These are phyloP conservation scores for Polyporus arcularius DNA, from an alignment of 768 basidiomycete species.

Conservation along the genomic window DNA sequence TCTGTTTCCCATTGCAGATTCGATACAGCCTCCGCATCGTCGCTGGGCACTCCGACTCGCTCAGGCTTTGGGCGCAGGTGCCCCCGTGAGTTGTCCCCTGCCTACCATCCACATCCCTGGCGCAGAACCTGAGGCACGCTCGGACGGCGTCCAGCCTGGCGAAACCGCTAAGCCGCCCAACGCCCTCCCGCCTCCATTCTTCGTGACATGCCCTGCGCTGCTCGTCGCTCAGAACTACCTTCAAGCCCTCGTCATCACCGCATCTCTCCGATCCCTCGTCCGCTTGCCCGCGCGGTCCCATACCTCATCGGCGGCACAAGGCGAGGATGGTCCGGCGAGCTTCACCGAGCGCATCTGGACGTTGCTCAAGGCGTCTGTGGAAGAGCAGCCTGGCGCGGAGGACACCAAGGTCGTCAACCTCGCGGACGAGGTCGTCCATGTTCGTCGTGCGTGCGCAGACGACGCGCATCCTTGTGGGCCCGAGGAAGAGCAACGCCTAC, in stretches of 20 bases:
- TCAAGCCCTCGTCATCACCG: conserved; percentile 69
- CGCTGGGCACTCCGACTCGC: conserved; percentile 27
- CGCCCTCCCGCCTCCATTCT: conserved; percentile 63
- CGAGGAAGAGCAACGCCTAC: conserved; percentile 53
- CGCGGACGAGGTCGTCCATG: conserved; percentile 71
- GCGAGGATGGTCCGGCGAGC: conserved; percentile 17
- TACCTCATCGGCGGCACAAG: not conserved
- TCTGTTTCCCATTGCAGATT: not conserved
- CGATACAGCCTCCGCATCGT: conserved; percentile 9
- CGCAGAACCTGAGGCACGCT: not conserved
- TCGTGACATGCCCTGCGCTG: conserved; percentile 56
- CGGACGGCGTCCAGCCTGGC: not conserved
- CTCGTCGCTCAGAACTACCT: conserved; percentile 66
- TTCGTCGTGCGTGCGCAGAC: conserved; percentile 37
- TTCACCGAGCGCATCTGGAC: conserved; percentile 68
- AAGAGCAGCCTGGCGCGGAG: conserved; percentile 35
- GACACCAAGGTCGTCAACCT: conserved; percentile 65
- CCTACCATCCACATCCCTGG: conserved; percentile 18
- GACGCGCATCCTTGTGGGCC: conserved; percentile 21
- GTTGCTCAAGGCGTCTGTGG: conserved; percentile 59
- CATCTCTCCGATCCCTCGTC: conserved; percentile 58
- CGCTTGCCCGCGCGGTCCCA: conserved; percentile 37
- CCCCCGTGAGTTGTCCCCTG: conserved; percentile 26
- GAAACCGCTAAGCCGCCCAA: conserved; percentile 34
- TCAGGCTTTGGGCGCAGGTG: conserved; percentile 25